These are phyloP conservation scores for Candida alai DNA, from an alignment of 805 yeast species.

Conservation along the genomic window DNA sequence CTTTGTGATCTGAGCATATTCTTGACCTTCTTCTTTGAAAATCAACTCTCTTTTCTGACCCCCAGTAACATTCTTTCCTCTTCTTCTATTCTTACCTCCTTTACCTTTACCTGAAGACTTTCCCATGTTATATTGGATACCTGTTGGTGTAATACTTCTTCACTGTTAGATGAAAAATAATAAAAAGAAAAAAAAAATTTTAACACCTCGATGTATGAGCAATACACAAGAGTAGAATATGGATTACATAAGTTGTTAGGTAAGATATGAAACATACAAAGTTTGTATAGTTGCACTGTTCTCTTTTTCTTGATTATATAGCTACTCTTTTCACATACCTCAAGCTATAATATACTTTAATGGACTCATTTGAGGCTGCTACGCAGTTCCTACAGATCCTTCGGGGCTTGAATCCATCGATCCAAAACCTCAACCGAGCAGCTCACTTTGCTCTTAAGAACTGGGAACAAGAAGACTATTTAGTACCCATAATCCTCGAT, in stretches of 20 bases:
- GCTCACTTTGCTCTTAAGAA: slow-evolving; percentile 56
- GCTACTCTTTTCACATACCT: too few relatives aligned
- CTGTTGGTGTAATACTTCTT: neutral
- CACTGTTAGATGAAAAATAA: slow-evolving; percentile 1
- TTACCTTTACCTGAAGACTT: slow-evolving; percentile 72
- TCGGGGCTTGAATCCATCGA: slow-evolving; percentile 61
- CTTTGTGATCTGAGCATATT: slow-evolving; percentile 95
- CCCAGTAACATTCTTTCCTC: slow-evolving; percentile 94
- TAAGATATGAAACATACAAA: too few relatives aligned
- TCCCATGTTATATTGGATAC: slow-evolving; percentile 61
- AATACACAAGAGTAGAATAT: too few relatives aligned
- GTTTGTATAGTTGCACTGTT: too few relatives aligned
- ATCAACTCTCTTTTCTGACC: slow-evolving; percentile 92
- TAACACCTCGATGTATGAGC: too few relatives aligned
- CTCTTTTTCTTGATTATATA: too few relatives aligned
- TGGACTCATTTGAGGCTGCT: slow-evolving; percentile 90
- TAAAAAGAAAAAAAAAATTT: slow-evolving; percentile 5
- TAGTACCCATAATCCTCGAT: slow-evolving; percentile 64
- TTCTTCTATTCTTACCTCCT: slow-evolving; percentile 93
- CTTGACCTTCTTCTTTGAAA: slow-evolving; percentile 94
- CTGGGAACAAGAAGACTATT: slow-evolving; percentile 60
- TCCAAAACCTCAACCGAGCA: slow-evolving; percentile 46
- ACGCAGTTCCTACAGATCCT: slow-evolving; percentile 68
- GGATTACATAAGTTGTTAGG: too few relatives aligned
- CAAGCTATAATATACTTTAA: too few relatives aligned